Percentiles rank a stretch among this genome's conserved stretches.
Evolutionary conservation across 495 filamentous ascomycete genomes (phyloP).

Genomic region (Aspergillus steynii): DNA sequence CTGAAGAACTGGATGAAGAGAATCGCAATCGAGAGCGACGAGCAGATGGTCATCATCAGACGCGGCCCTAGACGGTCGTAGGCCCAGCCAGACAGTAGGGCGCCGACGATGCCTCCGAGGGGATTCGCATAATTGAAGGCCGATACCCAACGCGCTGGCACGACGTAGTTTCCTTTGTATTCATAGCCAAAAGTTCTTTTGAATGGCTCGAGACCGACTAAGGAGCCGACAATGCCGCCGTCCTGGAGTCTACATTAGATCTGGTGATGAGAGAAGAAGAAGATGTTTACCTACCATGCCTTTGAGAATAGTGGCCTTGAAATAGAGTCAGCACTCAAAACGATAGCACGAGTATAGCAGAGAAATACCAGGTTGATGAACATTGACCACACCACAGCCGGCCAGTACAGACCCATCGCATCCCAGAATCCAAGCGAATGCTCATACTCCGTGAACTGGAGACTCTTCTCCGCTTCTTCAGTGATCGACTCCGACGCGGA

Average conservation of each 20-base stretch:
- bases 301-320: constrained; percentile 32
- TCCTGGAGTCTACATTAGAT: constrained; percentile 1
- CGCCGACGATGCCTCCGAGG: constrained; percentile 64
- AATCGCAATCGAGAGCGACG: constrained; percentile 30
- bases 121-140: constrained; percentile 73
- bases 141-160: constrained; percentile 29
- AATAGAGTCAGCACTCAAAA: not conserved
- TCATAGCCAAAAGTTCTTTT: constrained; percentile 33
- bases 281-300: constrained; percentile 17
- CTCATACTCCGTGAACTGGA: constrained; percentile 28
- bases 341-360: not conserved
- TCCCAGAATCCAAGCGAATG: constrained; percentile 33
- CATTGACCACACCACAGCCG: constrained; percentile 32
- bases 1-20: constrained; percentile 41
- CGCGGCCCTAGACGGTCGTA: constrained; percentile 34
- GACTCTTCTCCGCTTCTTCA: constrained; percentile 25
- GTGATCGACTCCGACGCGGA: not conserved
- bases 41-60: constrained; percentile 30
- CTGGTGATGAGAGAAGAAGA: too few relatives aligned
- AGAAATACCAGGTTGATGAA: constrained; percentile 32
- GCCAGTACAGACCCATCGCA: constrained; percentile 28
- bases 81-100: constrained; percentile 33
- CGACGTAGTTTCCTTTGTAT: constrained; percentile 24
- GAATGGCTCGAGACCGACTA: constrained; percentile 34
- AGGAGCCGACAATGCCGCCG: constrained; percentile 28